Percentiles rank a stretch among this genome's conserved stretches.
phyloP scores from a whole-genome alignment of 176 grass and related monocot genomes.

The Rhipidocladum racemiflorum region DNA sequence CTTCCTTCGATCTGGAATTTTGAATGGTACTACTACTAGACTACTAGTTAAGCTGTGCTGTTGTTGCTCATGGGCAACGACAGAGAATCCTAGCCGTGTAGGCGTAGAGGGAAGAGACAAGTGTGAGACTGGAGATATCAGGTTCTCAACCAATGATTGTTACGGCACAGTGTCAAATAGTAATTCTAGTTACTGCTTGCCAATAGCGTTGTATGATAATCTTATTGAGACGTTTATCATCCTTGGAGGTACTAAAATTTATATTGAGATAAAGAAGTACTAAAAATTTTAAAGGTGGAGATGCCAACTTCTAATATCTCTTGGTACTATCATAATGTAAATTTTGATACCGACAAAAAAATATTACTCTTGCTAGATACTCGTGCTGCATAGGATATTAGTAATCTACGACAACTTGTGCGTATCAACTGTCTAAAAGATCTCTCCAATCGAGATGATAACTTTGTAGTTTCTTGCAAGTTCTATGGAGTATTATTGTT shows the following conservation, averaged over 20 bases:
- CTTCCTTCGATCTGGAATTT: background rate
- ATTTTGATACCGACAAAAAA: too few species aligned
- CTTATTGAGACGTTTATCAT: background rate
- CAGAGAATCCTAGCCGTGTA: background rate
- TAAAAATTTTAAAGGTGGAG: too few species aligned
- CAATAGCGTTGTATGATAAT: background rate
- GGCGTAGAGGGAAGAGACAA: background rate
- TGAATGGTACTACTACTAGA: background rate
- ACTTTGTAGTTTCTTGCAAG: background rate
- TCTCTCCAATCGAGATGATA: background rate
- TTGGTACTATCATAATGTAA: too few species aligned
- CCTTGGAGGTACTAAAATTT: too few species aligned
- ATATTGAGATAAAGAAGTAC: too few species aligned
- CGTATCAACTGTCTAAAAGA: background rate
- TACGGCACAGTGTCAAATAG: background rate
- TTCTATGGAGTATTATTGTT: background rate
- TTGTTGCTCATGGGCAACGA: background rate
- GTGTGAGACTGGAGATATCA: background rate
- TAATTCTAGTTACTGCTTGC: background rate
- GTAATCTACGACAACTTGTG: background rate
- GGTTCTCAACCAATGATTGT: background rate
- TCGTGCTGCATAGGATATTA: background rate
- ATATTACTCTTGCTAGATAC: too few species aligned
- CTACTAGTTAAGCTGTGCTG: too few species aligned
- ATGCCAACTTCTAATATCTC: too few species aligned